Evolutionary conservation across 192 early-diverging fungal genomes (phyloP), one percentile per base, ranked within the genome.

Genomic region (Coemansia sp.): DNA sequence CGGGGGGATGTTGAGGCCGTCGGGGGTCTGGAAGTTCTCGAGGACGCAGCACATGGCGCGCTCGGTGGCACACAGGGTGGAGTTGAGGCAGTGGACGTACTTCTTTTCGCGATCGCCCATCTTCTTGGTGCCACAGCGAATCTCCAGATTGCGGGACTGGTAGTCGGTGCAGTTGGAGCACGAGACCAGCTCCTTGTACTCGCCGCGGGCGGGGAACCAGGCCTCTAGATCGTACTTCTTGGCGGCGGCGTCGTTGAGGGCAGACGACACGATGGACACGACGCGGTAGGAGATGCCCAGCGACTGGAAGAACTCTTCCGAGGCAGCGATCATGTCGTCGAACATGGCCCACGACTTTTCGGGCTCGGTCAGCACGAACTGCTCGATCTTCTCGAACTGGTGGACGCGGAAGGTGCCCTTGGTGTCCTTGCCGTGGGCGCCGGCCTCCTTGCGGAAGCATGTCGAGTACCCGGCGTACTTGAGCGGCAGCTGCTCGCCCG

Each of bases 101-200:
- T 85, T 88, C 80, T 96, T 98, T 51, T 86, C 86, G 38, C 83
- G 78, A 50, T 96, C 90, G 51, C 87, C 89, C 80, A 92, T 82
- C 82, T 97, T 97, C 80, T 99, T 99, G 42, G 88, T 82, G 42
- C 96, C 96, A 46, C 87, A 88, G 42, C 92, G 86, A 75, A 99
- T 97, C 58, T 98, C 94, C 4, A 99, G 78, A 31, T 81, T 78
- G 44, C 96, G 82, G 16, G 84, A 89, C 78, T 99, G 96, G 78
- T 92, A 99, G 78, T 98, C 96, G 18, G 94, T 97, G 77, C 96
- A 99, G 88, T 99, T 99, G 36, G 87, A 91, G 85, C 93, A 96
- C 31, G 89, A 92, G 37, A 99, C 96, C 22, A 99, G 83, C 76
- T 99, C 96, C 80, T 95, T 95, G 78, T 90, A 99, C 54, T 90